A percentile compares a stretch with the other conserved stretches of the same genome.
Evolutionary conservation across 805 yeast species (phyloP).

Genomic region (Saturnispora zaruensis): DNA sequence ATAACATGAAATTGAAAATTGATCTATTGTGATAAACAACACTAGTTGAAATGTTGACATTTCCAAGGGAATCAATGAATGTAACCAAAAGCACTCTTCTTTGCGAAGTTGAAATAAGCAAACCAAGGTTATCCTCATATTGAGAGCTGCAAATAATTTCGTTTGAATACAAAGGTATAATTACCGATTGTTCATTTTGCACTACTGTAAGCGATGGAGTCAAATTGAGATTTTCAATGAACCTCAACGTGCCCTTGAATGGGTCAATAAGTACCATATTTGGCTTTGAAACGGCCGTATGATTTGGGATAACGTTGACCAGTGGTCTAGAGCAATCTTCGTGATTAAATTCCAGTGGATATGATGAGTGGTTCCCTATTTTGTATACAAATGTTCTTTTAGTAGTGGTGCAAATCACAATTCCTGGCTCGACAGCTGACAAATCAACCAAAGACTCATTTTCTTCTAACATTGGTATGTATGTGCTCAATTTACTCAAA

Average conservation of each 20-base stretch:
- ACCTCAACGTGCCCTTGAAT: slow-evolving; percentile 48
- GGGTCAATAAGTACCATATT: slow-evolving; percentile 65
- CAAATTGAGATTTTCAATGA: slow-evolving; percentile 66
- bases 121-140: slow-evolving; percentile 66
- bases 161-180: slow-evolving; percentile 35
- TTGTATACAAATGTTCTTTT: slow-evolving; percentile 58
- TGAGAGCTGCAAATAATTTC: slow-evolving; percentile 53
- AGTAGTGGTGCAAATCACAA: slow-evolving; percentile 32
- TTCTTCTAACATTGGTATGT: slow-evolving; percentile 36
- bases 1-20: slow-evolving; percentile 10
- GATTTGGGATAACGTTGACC: slow-evolving; percentile 53
- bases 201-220: slow-evolving; percentile 47
- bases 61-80: slow-evolving; percentile 61
- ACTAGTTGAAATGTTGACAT: slow-evolving; percentile 31
- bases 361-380: slow-evolving; percentile 50
- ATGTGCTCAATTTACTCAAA: slow-evolving; percentile 23
- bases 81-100: slow-evolving; percentile 57
- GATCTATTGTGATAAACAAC: slow-evolving; percentile 18
- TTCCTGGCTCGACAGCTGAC: slow-evolving; percentile 22
- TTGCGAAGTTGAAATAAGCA: slow-evolving; percentile 58
- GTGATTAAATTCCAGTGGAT: slow-evolving; percentile 45
- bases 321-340: slow-evolving; percentile 21
- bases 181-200: slow-evolving; percentile 28
- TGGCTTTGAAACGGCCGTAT: slow-evolving; percentile 43
- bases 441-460: slow-evolving; percentile 18